phyloP scores from a whole-genome alignment of 2,329 filamentous ascomycete genomes.

The Penicillium sp. region DNA sequence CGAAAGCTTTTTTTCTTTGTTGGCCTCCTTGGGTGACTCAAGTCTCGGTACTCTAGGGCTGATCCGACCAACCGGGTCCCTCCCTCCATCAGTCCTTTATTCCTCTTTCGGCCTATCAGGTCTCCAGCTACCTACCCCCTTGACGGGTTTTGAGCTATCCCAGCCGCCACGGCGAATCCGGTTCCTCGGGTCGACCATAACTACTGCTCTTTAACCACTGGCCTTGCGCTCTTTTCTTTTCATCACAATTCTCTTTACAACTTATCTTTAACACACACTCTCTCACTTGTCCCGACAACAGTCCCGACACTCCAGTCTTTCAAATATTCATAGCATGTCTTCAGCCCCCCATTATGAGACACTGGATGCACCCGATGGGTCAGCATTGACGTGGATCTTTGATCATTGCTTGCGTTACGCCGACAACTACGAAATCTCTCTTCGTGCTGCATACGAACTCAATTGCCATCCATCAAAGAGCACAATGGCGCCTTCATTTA shows the following conservation, averaged over 20 bases:
- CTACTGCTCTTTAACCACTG: constrained; percentile 1
- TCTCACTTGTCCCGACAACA: not conserved
- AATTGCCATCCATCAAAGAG: constrained; percentile 57
- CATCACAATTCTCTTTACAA: not conserved
- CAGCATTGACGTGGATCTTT: constrained; percentile 54
- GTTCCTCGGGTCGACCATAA: constrained; percentile 5
- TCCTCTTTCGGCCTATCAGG: constrained; percentile 8
- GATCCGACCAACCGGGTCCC: constrained; percentile 4
- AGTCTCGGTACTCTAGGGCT: not conserved
- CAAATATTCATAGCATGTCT: constrained; percentile 13
- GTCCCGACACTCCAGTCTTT: not conserved
- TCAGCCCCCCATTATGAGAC: constrained; percentile 9
- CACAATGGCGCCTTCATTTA: constrained; percentile 17
- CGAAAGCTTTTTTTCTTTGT: constrained; percentile 9
- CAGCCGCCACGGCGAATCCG: constrained; percentile 12
- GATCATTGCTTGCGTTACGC: constrained; percentile 63
- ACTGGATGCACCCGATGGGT: constrained; percentile 37
- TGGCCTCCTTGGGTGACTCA: constrained; percentile 6
- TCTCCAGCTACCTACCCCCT: constrained; percentile 6
- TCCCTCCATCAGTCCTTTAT: constrained; percentile 2
- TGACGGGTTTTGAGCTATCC: constrained; percentile 15
- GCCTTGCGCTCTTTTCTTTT: not conserved
- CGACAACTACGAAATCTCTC: constrained; percentile 63
- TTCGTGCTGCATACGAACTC: constrained; percentile 67
- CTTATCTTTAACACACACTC: not conserved